These are phyloP conservation scores for Scheffersomyces lignicola DNA, from an alignment of 1,139 yeast species.

Conservation along the genomic window DNA sequence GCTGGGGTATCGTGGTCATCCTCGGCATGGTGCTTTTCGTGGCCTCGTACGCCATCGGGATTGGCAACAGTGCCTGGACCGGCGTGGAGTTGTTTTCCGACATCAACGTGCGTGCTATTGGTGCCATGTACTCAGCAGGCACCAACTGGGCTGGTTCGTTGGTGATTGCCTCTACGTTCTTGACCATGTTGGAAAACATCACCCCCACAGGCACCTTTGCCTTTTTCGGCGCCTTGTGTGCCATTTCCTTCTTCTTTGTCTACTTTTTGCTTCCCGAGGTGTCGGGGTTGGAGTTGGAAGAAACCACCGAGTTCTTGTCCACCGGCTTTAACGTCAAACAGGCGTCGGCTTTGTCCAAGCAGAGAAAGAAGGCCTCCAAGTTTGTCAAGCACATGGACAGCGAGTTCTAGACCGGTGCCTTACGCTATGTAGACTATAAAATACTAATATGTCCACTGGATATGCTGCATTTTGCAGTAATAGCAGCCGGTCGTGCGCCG, in stretches of 20 bases:
- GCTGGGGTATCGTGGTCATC: constrained; percentile 87
- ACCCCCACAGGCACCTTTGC: constrained; percentile 96
- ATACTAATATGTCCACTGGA: too few relatives aligned
- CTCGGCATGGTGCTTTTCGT: constrained; percentile 84
- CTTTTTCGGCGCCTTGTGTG: constrained; percentile 80
- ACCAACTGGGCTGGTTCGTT: constrained; percentile 96
- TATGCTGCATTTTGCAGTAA: too few relatives aligned
- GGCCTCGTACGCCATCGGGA: constrained; percentile 89
- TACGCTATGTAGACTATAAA: too few relatives aligned
- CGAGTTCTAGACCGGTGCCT: too few relatives aligned
- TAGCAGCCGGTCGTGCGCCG: too few relatives aligned
- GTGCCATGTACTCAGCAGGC: constrained; percentile 89
- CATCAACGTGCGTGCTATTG: constrained; percentile 83
- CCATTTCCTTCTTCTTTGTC: constrained; percentile 67
- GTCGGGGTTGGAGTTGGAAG: constrained; percentile 86
- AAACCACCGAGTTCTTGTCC: constrained; percentile 74
- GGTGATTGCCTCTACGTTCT: constrained; percentile 84
- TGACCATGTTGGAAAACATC: constrained; percentile 89
- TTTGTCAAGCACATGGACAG: constrained; percentile 12
- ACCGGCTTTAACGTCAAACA: constrained; percentile 84
- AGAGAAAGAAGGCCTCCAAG: constrained; percentile 33
- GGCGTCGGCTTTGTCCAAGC: constrained; percentile 62
- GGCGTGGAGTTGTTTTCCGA: constrained; percentile 94
- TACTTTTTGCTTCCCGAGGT: constrained; percentile 90
- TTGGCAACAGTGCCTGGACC: constrained; percentile 98